phyloP scores from a whole-genome alignment of 1,139 yeast species.

The Debaryomyces fabryi region DNA sequence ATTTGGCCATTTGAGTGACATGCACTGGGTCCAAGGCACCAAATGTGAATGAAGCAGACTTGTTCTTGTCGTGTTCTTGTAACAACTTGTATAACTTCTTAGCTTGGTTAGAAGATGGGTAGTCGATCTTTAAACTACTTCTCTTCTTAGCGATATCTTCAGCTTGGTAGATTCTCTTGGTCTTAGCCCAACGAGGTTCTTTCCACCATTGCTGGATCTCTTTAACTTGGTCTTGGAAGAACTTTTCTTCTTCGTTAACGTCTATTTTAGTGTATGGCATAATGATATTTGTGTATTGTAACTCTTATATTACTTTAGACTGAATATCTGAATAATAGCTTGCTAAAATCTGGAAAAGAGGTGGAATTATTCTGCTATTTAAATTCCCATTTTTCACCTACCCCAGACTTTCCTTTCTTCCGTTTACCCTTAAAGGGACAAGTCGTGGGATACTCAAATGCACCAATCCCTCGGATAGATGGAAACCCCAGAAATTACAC shows the following conservation, averaged over 20 bases:
- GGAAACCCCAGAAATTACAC: neutral
- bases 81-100: constrained; percentile 75
- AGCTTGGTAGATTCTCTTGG: constrained; percentile 87
- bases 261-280: constrained; percentile 59
- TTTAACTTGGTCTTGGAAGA: constrained; percentile 68
- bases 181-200: constrained; percentile 85
- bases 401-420: constrained; percentile 9
- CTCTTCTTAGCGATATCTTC: constrained; percentile 90
- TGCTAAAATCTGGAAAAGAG: neutral
- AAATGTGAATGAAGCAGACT: constrained; percentile 84
- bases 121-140: constrained; percentile 67
- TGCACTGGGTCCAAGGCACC: constrained; percentile 98
- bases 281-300: constrained; percentile 3
- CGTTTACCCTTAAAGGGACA: constrained; percentile 5
- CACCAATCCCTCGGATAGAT: constrained; percentile 2
- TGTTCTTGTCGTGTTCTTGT: constrained; percentile 69
- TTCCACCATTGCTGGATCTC: constrained; percentile 90
- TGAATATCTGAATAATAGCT: neutral
- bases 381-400: constrained; percentile 5
- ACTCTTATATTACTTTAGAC: neutral
- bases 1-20: constrained; percentile 94
- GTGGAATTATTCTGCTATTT: constrained; percentile 6
- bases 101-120: constrained; percentile 82
- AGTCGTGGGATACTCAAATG: neutral
- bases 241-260: constrained; percentile 61